These are phyloP conservation scores for Colletotrichum incanum DNA, from an alignment of 2,329 filamentous ascomycete species.

Conservation along the genomic window DNA sequence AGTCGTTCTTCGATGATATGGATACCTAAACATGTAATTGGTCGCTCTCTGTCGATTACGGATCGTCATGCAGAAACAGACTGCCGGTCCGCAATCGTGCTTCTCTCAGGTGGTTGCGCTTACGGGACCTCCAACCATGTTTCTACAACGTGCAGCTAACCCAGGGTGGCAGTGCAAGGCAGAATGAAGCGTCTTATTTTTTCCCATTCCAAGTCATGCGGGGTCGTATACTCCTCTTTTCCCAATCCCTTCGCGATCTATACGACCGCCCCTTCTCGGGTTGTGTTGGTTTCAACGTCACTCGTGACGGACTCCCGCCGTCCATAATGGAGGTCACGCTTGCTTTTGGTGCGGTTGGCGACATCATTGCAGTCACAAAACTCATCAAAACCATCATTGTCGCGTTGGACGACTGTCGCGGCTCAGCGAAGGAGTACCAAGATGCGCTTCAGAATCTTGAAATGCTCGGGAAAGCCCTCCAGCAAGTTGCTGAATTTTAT, in stretches of 20 bases:
- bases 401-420: conserved; percentile 49
- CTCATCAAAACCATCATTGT: conserved; percentile 50
- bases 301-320: background rate
- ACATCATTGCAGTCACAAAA: conserved; percentile 49
- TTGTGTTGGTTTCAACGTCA: background rate
- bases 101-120: no score
- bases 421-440: conserved; percentile 50
- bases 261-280: background rate
- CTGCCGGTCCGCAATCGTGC: background rate
- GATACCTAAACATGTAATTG: no score
- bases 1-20: no score
- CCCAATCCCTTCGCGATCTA: background rate
- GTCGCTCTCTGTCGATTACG: no score
- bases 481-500: background rate
- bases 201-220: background rate
- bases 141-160: background rate
- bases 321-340: conserved; percentile 38
- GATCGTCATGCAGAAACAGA: background rate
- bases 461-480: conserved; percentile 33
- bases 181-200: background rate
- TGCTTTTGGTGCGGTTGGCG: conserved; percentile 50
- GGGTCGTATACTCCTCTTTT: background rate
- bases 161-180: conserved; percentile 1
- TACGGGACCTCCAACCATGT: background rate
- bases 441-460: conserved; percentile 48